These are phyloP conservation scores for Medicago arabica DNA, from an alignment of 306 rosid genomes.

Conservation along the genomic window DNA sequence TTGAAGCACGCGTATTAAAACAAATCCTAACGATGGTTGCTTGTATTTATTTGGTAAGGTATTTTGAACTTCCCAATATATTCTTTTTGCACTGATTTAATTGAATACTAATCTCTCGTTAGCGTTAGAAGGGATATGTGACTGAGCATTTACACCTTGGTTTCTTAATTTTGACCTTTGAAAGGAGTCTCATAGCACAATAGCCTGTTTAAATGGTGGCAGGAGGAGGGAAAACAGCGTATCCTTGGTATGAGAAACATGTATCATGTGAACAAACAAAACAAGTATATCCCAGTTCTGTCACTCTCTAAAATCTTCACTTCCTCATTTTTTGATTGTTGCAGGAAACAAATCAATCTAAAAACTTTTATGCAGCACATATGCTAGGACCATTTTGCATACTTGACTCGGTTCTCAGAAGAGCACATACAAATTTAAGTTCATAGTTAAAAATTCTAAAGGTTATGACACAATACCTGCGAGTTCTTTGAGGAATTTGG, in stretches of 20 bases:
- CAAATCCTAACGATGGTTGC: slow-evolving; percentile 30
- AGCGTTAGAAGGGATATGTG: slow-evolving; percentile 25
- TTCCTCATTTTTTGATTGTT: slow-evolving; percentile 22
- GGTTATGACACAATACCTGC: slow-evolving; percentile 46
- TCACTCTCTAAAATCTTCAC: slow-evolving; percentile 26
- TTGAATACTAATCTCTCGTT: slow-evolving; percentile 15
- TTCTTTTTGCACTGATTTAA: neutral
- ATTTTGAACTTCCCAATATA: slow-evolving; percentile 15
- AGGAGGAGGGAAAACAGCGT: neutral
- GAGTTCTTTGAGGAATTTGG: slow-evolving; percentile 63
- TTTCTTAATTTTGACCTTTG: slow-evolving; percentile 8
- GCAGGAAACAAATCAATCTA: slow-evolving; percentile 5
- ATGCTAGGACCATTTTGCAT: slow-evolving; percentile 18
- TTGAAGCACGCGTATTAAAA: slow-evolving; percentile 24
- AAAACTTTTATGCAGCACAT: neutral
- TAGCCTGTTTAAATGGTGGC: slow-evolving; percentile 7
- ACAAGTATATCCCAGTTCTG: slow-evolving; percentile 27
- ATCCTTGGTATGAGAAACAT: slow-evolving; percentile 26
- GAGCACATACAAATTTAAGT: neutral
- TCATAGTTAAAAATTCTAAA: slow-evolving; percentile 16
- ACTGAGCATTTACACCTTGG: slow-evolving; percentile 27
- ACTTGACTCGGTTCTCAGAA: slow-evolving; percentile 22
- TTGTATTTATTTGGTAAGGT: slow-evolving; percentile 5
- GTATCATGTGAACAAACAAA: slow-evolving; percentile 22
- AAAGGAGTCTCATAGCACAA: neutral